A percentile compares a stretch with the other conserved stretches of the same genome.
Conservation (phyloP, 108 stramenopile species). For the Mayamaea pseudoterrestris region DNA sequence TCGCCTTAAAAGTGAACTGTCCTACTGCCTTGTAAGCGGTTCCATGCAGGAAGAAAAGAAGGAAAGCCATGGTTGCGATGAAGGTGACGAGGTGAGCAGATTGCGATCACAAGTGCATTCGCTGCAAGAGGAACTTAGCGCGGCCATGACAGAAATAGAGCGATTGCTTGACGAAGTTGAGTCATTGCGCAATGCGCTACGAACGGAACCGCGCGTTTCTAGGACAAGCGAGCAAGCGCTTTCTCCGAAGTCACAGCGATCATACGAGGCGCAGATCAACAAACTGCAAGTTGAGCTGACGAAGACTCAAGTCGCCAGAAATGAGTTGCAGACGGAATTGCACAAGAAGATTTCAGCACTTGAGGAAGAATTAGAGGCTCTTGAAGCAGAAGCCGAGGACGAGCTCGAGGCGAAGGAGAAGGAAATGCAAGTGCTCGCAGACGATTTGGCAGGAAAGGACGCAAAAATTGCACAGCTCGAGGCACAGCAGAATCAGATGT, state of each 20-base stretch:
- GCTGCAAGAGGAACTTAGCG: too few relatives aligned
- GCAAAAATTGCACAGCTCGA: conserved; percentile 8
- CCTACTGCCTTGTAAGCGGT: neutral
- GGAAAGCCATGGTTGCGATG: neutral
- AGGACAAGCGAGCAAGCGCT: conserved; percentile 1
- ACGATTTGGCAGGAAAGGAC: conserved; percentile 13
- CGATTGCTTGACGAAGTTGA: neutral
- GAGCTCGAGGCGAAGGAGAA: conserved; percentile 7
- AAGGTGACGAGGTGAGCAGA: neutral
- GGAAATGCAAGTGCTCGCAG: conserved; percentile 5
- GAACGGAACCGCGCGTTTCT: neutral
- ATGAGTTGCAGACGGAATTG: conserved; percentile 10
- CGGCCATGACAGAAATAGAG: conserved; percentile 1
- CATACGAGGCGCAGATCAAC: conserved; percentile 6
- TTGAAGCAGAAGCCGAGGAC: conserved; percentile 9
- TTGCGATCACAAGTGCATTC: neutral
- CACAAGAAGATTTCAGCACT: conserved; percentile 10
- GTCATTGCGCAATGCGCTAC: neutral
- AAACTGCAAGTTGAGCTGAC: conserved; percentile 16
- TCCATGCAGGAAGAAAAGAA: neutral
- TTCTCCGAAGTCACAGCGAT: neutral
- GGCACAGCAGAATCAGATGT: conserved; percentile 24
- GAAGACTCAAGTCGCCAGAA: conserved; percentile 3
- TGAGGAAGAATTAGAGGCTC: conserved; percentile 11
- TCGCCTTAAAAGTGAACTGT: neutral